These are phyloP conservation scores for Pseudogymnoascus sp. DNA, from an alignment of 2,329 filamentous ascomycete species.

Conservation along the genomic window DNA sequence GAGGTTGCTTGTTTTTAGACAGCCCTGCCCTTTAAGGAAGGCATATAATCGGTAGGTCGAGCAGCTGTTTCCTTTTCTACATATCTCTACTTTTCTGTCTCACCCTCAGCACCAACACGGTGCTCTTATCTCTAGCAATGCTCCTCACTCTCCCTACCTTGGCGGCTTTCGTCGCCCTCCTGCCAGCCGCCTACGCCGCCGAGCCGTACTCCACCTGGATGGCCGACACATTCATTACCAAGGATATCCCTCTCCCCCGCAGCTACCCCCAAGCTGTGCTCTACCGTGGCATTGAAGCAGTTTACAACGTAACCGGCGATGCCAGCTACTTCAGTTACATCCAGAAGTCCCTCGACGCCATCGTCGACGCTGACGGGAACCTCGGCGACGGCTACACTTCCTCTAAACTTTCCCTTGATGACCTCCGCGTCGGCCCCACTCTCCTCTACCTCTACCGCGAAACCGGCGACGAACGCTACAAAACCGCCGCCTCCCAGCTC, in stretches of 20 bases:
- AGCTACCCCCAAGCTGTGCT: conserved; percentile 39
- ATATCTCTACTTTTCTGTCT: background rate
- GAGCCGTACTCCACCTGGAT: conserved; percentile 23
- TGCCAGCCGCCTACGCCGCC: background rate
- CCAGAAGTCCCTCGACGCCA: conserved; percentile 37
- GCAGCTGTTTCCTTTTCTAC: background rate
- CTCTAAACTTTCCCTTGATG: conserved; percentile 41
- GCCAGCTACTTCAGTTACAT: conserved; percentile 37
- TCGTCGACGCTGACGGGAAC: conserved; percentile 40
- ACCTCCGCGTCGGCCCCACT: conserved; percentile 46
- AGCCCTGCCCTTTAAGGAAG: background rate
- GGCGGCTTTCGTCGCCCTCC: background rate
- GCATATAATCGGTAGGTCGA: background rate
- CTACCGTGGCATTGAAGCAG: conserved; percentile 39
- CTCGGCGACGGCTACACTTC: conserved; percentile 38
- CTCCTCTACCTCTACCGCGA: conserved; percentile 42
- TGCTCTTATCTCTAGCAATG: background rate
- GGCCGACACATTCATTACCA: conserved; percentile 39
- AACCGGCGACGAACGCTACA: conserved; percentile 40
- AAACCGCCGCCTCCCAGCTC: conserved; percentile 38
- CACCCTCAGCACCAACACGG: background rate
- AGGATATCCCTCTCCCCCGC: conserved; percentile 32
- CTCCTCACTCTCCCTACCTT: background rate
- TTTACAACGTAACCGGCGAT: conserved; percentile 37
- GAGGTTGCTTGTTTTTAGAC: no score